Conservation (phyloP, 2,329 filamentous ascomycete genomes). For the Hyphodiscus sp. region DNA sequence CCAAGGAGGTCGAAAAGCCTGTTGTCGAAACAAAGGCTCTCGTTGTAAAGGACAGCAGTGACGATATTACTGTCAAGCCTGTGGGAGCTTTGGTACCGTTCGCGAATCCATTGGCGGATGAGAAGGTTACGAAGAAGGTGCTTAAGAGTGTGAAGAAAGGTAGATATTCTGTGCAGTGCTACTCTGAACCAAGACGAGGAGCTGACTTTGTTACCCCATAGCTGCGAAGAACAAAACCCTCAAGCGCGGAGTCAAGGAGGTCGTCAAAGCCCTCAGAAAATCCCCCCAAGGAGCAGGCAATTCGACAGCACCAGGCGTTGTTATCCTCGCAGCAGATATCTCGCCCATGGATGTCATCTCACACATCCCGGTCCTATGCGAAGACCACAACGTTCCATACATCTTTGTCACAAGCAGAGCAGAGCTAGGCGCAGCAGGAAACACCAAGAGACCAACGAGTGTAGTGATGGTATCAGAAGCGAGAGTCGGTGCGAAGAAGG, state of each 20-base stretch:
- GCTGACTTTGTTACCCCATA: conserved; percentile 36
- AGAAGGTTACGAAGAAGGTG: conserved; percentile 65
- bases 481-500: conserved; percentile 34
- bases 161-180: conserved; percentile 11
- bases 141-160: conserved; percentile 59
- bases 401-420: conserved; percentile 89
- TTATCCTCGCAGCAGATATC: conserved; percentile 94
- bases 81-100: conserved; percentile 70
- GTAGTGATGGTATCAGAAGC: conserved; percentile 82
- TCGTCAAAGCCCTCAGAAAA: conserved; percentile 97
- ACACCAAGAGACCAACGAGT: conserved; percentile 92
- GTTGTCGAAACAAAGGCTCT: conserved; percentile 34
- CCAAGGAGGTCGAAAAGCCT: conserved; percentile 46
- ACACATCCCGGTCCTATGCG: conserved; percentile 94
- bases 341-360: conserved; percentile 98
- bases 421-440: conserved; percentile 87
- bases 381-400: conserved; percentile 96
- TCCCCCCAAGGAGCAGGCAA: conserved; percentile 64
- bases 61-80: conserved; percentile 37
- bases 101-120: conserved; percentile 72
- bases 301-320: conserved; percentile 61
- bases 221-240: conserved; percentile 93
- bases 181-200: not conserved
- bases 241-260: conserved; percentile 97
- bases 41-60: conserved; percentile 31